These are phyloP conservation scores for Parathielavia appendiculata DNA, from an alignment of 495 filamentous ascomycete genomes.

Conservation along the genomic window DNA sequence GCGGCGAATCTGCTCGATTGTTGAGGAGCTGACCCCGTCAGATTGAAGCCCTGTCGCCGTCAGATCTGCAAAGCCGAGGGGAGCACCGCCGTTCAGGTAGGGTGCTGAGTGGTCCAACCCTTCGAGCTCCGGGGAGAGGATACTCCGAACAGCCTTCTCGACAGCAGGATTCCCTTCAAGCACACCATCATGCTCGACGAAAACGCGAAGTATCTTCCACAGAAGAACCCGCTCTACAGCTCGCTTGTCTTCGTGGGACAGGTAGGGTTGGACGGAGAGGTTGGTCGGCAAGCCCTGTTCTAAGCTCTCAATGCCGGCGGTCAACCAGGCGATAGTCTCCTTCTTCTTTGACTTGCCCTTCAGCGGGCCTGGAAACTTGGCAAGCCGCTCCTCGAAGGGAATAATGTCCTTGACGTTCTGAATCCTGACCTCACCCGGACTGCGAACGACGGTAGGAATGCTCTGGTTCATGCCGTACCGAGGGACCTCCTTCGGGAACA, in stretches of 20 bases:
- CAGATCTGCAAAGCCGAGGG: slow-evolving; percentile 22
- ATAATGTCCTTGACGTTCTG: slow-evolving; percentile 63
- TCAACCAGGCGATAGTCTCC: slow-evolving; percentile 79
- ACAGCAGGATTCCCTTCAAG: slow-evolving; percentile 69
- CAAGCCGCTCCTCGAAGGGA: slow-evolving; percentile 62
- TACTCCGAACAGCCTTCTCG: slow-evolving; percentile 64
- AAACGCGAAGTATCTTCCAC: slow-evolving; percentile 76
- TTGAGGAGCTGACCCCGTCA: slow-evolving; percentile 61
- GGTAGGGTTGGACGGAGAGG: slow-evolving; percentile 38
- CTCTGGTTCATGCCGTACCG: slow-evolving; percentile 71
- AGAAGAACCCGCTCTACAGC: slow-evolving; percentile 77
- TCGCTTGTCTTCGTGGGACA: slow-evolving; percentile 54
- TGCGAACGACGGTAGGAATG: slow-evolving; percentile 73
- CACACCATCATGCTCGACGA: slow-evolving; percentile 81
- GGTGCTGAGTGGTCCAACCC: slow-evolving; percentile 27
- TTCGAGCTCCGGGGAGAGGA: slow-evolving; percentile 59
- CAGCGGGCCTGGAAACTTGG: slow-evolving; percentile 84
- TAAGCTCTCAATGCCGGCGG: slow-evolving; percentile 62
- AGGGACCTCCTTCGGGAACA: slow-evolving; percentile 83
- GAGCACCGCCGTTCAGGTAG: slow-evolving; percentile 31
- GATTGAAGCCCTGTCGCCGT: slow-evolving; percentile 33
- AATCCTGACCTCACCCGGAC: slow-evolving; percentile 77
- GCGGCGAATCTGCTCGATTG: slow-evolving; percentile 63
- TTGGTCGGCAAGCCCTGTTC: slow-evolving; percentile 56
- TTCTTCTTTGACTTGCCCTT: slow-evolving; percentile 92